A percentile compares a stretch with the other conserved stretches of the same genome.
Conservation (phyloP, 2,329 filamentous ascomycete species). For the Uncinocarpus reesii region DNA sequence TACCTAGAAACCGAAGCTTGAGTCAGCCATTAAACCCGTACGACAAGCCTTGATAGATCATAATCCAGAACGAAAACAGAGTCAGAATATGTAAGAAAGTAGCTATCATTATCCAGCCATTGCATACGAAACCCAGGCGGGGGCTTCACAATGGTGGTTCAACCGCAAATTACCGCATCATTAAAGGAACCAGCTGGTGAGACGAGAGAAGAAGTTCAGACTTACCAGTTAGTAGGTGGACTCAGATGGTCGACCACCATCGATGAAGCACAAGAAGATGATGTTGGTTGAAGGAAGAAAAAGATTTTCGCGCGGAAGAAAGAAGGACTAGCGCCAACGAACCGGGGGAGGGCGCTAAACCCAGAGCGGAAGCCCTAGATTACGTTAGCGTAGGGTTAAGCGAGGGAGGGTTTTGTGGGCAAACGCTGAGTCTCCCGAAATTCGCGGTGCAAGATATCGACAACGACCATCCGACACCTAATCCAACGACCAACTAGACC, state of each 20-base stretch:
- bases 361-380: slow-evolving; percentile 16
- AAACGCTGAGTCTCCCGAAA: slow-evolving; percentile 15
- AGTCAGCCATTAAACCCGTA: background rate
- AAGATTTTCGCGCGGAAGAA: slow-evolving; percentile 10
- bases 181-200: slow-evolving; percentile 25
- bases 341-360: slow-evolving; percentile 16
- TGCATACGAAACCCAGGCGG: slow-evolving; percentile 82
- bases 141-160: slow-evolving; percentile 75
- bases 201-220: slow-evolving; percentile 15
- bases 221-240: slow-evolving; percentile 18
- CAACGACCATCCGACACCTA: slow-evolving; percentile 18
- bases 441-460: slow-evolving; percentile 19
- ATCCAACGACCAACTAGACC: slow-evolving; percentile 16
- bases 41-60: background rate
- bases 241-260: background rate
- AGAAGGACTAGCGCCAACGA: slow-evolving; percentile 3
- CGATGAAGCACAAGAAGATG: too few relatives aligned
- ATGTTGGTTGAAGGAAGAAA: slow-evolving; percentile 6
- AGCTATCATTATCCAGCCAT: slow-evolving; percentile 68
- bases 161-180: slow-evolving; percentile 99
- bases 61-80: background rate
- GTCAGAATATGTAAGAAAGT: slow-evolving; percentile 99
- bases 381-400: slow-evolving; percentile 15
- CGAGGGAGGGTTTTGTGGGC: slow-evolving; percentile 20
- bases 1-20: background rate